Evolutionary conservation across 108 stramenopile species (phyloP), one percentile per base, ranked within the genome.

Genomic region (Pseudonitzschia multiseries): DNA sequence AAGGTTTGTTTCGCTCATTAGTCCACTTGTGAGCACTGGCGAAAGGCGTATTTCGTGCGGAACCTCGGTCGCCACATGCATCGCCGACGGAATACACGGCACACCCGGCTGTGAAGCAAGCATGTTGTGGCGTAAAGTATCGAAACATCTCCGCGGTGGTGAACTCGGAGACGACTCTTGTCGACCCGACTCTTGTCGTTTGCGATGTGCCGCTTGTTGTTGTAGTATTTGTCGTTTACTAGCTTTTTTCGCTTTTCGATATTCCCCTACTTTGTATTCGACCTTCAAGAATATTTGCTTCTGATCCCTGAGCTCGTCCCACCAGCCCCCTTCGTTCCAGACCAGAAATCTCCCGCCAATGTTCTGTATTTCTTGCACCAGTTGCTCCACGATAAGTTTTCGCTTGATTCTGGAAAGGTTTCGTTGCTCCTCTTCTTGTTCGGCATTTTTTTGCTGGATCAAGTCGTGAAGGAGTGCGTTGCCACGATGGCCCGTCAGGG

Each of bases 261-360:
- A 21, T 40, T 62, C 61, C 9, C 32, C n/a, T 4, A 62, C 61
- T 4, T 31, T 31, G 32, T 62, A 62, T 62, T 62, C 61, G n/a
- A 62, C 31, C 36, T 33, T 62, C 3, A 4, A 13, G 18, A 40
- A 33, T 13, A 62, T 40, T 29, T 62, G 33, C 20, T 62, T 18
- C 36, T 33, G 18, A 17, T 62, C 36, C 29, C 8, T 0, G 17
- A 62, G 3, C 36, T 40, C 61, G 4, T 3, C 13, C 61, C 61
- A 62, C 61, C 8, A 33, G 20, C 61, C 61, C 10, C n/a, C 10
- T 10, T 62, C 61, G 18, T 62, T 62, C 61, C 61, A 62, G 2
- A 40, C 31, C 33, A 62, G 33, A 14, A 62, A 33, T 9, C 61
- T 32, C 32, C 61, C 61, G n/a, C 29, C 29, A 10, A n/a, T 6